phyloP scores from a whole-genome alignment of 345 rosid genomes.

The Linum lewisii region DNA sequence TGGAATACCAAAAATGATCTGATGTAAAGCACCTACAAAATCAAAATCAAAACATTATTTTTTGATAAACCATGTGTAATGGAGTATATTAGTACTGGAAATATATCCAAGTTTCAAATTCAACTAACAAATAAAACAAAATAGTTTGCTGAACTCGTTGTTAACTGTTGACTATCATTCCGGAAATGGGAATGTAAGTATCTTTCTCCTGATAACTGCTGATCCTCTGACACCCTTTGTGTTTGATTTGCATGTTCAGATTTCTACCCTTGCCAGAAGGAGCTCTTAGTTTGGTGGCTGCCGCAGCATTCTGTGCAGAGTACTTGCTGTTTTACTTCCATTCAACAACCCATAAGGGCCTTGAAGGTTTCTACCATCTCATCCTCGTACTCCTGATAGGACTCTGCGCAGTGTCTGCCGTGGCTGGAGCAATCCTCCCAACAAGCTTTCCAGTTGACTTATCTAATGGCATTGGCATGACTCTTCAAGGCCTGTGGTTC shows the following conservation, averaged over 20 bases:
- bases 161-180: neutral
- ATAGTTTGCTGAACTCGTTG: neutral
- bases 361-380: slow-evolving; percentile 92
- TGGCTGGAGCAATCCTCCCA: slow-evolving; percentile 68
- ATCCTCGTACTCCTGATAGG: slow-evolving; percentile 69
- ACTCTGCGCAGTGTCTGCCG: slow-evolving; percentile 50
- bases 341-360: slow-evolving; percentile 92
- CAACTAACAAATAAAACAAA: too few relatives aligned
- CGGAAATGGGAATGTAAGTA: too few relatives aligned
- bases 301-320: slow-evolving; percentile 78
- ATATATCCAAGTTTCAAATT: too few relatives aligned
- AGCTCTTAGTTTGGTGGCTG: slow-evolving; percentile 64
- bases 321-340: slow-evolving; percentile 79
- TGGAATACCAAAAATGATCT: too few relatives aligned
- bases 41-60: too few relatives aligned
- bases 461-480: slow-evolving; percentile 59
- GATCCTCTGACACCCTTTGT: neutral
- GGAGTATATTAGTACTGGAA: too few relatives aligned
- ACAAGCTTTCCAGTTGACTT: slow-evolving; percentile 78
- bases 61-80: too few relatives aligned
- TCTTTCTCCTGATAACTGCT: neutral
- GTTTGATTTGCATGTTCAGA: slow-evolving; percentile 25
- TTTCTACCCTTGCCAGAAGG: slow-evolving; percentile 64
- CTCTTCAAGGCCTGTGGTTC: slow-evolving; percentile 97
- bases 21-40: too few relatives aligned